phyloP scores from a whole-genome alignment of 1,284 basidiomycete species.

The Heterobasidion parviporum region DNA sequence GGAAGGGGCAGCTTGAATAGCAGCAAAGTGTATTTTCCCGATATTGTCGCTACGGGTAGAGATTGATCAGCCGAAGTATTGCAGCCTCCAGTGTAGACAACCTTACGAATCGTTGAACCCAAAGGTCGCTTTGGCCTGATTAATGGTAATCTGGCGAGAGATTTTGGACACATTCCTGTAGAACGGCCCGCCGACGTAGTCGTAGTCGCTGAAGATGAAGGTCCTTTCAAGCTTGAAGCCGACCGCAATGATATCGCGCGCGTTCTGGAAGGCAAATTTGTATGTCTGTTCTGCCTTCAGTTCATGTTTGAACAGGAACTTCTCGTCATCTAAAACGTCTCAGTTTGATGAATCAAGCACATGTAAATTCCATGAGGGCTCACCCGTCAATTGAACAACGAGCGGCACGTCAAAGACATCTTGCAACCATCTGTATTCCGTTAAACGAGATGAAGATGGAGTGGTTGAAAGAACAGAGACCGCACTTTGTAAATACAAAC shows the following conservation, averaged over 20 bases:
- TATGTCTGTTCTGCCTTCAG: conserved; percentile 88
- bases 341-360: conserved; percentile 1
- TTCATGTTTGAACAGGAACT: conserved; percentile 96
- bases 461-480: conserved; percentile 6
- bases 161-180: conserved; percentile 94
- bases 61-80: neutral
- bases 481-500: conserved; percentile 94
- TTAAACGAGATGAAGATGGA: neutral
- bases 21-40: conserved; percentile 95
- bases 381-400: conserved; percentile 91
- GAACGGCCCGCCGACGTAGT: conserved; percentile 86
- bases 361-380: conserved; percentile 9
- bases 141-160: conserved; percentile 88
- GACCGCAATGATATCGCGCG: conserved; percentile 93
- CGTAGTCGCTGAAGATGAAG: conserved; percentile 94
- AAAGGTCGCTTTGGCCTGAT: conserved; percentile 92
- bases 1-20: conserved; percentile 95
- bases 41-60: conserved; percentile 76
- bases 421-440: conserved; percentile 76
- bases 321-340: conserved; percentile 80
- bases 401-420: conserved; percentile 93
- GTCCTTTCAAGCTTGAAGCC: conserved; percentile 92
- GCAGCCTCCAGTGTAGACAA: neutral
- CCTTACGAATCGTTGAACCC: conserved; percentile 92
- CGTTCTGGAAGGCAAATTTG: conserved; percentile 80